Conservation (phyloP, 495 filamentous ascomycete genomes). For the Penicillium psychrofluorescens region DNA sequence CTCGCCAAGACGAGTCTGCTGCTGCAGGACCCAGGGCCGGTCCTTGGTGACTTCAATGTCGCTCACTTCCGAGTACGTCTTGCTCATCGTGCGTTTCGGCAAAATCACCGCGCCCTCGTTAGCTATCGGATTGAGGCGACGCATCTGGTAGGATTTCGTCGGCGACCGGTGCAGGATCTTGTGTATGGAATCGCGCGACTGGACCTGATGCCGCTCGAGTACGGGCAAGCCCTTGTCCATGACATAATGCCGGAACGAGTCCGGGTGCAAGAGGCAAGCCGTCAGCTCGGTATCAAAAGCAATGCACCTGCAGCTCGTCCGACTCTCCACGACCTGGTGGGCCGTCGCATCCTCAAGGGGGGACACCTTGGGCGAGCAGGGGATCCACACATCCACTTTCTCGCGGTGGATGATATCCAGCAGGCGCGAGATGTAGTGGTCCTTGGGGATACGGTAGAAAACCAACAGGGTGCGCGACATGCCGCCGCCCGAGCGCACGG, state of each 20-base stretch:
- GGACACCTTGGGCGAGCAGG: slow-evolving; percentile 54
- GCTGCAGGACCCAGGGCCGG: slow-evolving; percentile 60
- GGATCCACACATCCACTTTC: slow-evolving; percentile 65
- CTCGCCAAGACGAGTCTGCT: slow-evolving; percentile 55
- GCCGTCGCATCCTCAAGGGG: slow-evolving; percentile 58
- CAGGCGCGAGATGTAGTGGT: slow-evolving; percentile 41
- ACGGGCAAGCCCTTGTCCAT: slow-evolving; percentile 43
- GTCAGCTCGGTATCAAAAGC: slow-evolving; percentile 46
- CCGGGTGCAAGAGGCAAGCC: slow-evolving; percentile 46
- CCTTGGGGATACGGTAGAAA: slow-evolving; percentile 48
- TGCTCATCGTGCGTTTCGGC: slow-evolving; percentile 43
- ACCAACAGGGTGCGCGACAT: slow-evolving; percentile 38
- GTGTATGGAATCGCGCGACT: slow-evolving; percentile 47
- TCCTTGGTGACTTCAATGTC: slow-evolving; percentile 47
- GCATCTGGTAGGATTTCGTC: slow-evolving; percentile 52
- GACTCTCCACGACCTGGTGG: slow-evolving; percentile 51
- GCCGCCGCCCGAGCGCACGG: slow-evolving; percentile 27
- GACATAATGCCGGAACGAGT: slow-evolving; percentile 51
- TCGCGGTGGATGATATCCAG: slow-evolving; percentile 52
- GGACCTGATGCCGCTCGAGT: slow-evolving; percentile 52
- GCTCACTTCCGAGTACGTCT: slow-evolving; percentile 49
- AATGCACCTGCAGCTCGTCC: slow-evolving; percentile 53
- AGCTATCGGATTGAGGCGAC: slow-evolving; percentile 47
- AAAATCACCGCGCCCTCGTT: slow-evolving; percentile 43
- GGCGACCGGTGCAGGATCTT: slow-evolving; percentile 46